Conservation (phyloP, 371 early-diverging fungal genomes). For the Apophysomyces ossiformis region DNA sequence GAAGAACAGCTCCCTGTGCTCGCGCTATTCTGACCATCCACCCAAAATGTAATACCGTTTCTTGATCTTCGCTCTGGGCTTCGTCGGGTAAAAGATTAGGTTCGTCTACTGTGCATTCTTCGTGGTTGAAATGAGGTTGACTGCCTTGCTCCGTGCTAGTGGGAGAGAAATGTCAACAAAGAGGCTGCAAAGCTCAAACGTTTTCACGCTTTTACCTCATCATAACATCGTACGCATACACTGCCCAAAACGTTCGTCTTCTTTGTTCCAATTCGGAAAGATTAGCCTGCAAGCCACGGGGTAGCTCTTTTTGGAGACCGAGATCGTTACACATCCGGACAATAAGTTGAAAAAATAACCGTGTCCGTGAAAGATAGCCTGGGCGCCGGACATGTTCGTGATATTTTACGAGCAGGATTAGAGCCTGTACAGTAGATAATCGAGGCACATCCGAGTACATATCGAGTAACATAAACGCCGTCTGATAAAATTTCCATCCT, state of each 20-base stretch:
- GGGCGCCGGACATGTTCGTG: conserved; percentile 40
- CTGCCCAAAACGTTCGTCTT: conserved; percentile 36
- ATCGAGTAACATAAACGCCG: conserved; percentile 29
- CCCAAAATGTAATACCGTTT: conserved; percentile 28
- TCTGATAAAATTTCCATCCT: conserved; percentile 37
- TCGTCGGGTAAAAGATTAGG: conserved; percentile 27
- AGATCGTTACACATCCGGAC: conserved; percentile 35
- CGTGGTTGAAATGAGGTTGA: conserved; percentile 17
- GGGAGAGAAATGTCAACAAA: neutral
- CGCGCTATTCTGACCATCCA: conserved; percentile 21
- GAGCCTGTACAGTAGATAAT: conserved; percentile 36
- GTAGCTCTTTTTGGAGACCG: conserved; percentile 22
- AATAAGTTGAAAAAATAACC: conserved; percentile 33
- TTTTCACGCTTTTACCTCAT: conserved; percentile 29
- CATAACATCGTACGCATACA: conserved; percentile 39
- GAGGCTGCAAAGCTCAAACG: neutral
- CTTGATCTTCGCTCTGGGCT: conserved; percentile 19
- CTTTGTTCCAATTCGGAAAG: conserved; percentile 25
- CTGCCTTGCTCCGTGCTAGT: conserved; percentile 33
- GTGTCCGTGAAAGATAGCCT: conserved; percentile 34
- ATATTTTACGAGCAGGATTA: conserved; percentile 39
- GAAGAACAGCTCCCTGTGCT: conserved; percentile 23
- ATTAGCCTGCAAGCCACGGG: neutral
- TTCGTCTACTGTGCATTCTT: conserved; percentile 15
- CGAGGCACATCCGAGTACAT: conserved; percentile 19